Evolutionary conservation across 2,329 filamentous ascomycete genomes (phyloP).

Genomic region (Cryphonectria radicalis): DNA sequence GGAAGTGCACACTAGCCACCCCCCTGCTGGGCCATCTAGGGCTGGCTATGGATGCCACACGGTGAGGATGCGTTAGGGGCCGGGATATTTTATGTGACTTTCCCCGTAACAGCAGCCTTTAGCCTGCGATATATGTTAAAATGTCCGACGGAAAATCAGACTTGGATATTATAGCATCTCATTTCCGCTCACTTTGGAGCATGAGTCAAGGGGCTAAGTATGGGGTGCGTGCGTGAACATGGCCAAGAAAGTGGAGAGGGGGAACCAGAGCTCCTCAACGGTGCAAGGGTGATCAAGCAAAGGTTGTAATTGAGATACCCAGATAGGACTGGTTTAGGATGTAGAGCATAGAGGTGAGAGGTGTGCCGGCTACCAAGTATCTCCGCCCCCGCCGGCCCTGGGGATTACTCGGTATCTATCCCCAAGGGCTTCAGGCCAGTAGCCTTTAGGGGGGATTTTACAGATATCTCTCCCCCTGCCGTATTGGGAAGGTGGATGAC

Average conservation of each 20-base stretch:
- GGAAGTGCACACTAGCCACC: background rate
- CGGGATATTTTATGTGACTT: background rate
- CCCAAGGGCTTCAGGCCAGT: background rate
- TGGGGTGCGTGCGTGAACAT: background rate
- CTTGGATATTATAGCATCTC: background rate
- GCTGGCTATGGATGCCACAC: background rate
- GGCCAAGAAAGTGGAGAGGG: background rate
- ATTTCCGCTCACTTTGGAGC: background rate
- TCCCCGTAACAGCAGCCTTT: background rate
- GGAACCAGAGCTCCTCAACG: no score
- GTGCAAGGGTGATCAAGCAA: background rate
- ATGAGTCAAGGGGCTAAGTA: background rate
- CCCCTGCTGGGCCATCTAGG: no score
- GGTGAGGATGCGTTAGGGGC: background rate
- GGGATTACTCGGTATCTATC: background rate
- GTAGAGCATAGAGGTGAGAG: background rate
- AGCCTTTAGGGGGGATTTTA: background rate
- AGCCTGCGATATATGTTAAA: background rate
- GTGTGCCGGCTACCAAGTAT: background rate
- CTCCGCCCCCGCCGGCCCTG: background rate
- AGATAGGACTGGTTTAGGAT: background rate
- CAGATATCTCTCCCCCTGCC: background rate
- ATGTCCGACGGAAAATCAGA: background rate
- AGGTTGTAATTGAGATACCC: background rate
- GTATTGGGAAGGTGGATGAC: background rate